Evolutionary conservation across 2,329 filamentous ascomycete species (phyloP), one percentile per base, ranked within the genome.

Genomic region (Apiospora marii): DNA sequence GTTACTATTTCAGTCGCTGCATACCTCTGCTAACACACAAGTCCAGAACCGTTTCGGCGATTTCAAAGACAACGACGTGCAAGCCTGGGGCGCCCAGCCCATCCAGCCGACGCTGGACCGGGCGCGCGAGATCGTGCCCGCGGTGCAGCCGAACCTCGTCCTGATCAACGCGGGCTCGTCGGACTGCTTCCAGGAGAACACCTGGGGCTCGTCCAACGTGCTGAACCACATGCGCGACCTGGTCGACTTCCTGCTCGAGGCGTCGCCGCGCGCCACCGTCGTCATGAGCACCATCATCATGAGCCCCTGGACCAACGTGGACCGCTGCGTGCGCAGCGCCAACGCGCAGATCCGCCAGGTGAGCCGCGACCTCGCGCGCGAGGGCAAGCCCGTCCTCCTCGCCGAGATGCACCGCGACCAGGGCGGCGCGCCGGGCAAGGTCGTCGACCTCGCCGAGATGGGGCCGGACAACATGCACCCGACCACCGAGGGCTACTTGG

Each of bases 371-470:
- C 34, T 80, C 48, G 73, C 74, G 10, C 75, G 75, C 13, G 77
- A 78, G 67, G 71, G 73, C 1, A 76, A 74, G 58, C 74, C 73
- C 4, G 76, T 79, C 43, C 73, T 74, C 5, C 71, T 80, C 16
- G 76, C 78, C 2, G 78, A 80, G 53, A 79, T 80, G 77, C 78
- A 80, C 67, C 76, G 76, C 68, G 74, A 77, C 51, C 77, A 79
- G 53, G 58, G 77, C 27, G 77, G 77, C 24, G 72, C 76, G 16
- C 77, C 76, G 3, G 16, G 67, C 16, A 74, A 76, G 22, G 78
- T 77, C 1, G 53, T 37, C 13, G 75, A 75, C 4, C 71, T 75
- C 30, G 41, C 41, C n/a, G 77, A 80, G 24, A 79, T 80, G n/a
- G 78, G 75, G 1, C 43, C 69, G 16, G 78, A 80, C 34, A 69